These are phyloP conservation scores for Grosmannia serpens DNA, from an alignment of 2,329 filamentous ascomycete species.

Conservation along the genomic window DNA sequence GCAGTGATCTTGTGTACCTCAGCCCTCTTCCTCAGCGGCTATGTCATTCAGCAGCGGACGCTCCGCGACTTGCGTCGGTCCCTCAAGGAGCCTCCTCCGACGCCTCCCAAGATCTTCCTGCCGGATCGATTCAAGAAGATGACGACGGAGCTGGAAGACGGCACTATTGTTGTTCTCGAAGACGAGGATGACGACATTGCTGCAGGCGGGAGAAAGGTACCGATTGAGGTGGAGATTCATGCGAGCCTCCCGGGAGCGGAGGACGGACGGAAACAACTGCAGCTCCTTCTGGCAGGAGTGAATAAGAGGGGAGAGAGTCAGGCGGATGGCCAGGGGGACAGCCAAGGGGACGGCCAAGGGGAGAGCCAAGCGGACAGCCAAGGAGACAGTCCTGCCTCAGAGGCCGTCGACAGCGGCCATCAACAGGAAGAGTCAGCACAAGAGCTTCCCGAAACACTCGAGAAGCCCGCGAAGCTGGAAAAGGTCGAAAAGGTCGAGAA, in stretches of 20 bases:
- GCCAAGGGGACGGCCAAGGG: neutral
- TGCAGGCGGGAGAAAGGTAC: conserved; percentile 5
- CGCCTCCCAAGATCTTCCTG: conserved; percentile 36
- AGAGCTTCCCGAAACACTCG: no score
- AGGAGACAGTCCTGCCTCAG: neutral
- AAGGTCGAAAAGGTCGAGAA: conserved; percentile 20
- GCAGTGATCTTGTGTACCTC: conserved; percentile 68
- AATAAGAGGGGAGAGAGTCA: neutral
- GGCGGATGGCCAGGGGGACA: neutral
- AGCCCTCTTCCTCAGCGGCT: conserved; percentile 78
- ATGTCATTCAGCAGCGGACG: conserved; percentile 77
- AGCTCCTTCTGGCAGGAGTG: neutral
- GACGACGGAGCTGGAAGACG: conserved; percentile 35
- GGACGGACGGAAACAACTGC: neutral
- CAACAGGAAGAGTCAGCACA: conserved; percentile 10
- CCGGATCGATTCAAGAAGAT: conserved; percentile 37
- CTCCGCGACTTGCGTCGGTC: conserved; percentile 65
- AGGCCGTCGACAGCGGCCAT: neutral
- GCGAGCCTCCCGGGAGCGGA: conserved; percentile 13
- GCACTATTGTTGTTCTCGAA: conserved; percentile 28
- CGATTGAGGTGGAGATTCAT: conserved; percentile 25
- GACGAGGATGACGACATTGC: conserved; percentile 18
- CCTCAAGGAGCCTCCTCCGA: conserved; percentile 42
- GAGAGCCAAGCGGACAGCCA: neutral
- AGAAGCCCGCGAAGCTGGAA: neutral